These are phyloP conservation scores for Cyphellophora attinorum DNA, from an alignment of 2,329 filamentous ascomycete genomes.

Conservation along the genomic window DNA sequence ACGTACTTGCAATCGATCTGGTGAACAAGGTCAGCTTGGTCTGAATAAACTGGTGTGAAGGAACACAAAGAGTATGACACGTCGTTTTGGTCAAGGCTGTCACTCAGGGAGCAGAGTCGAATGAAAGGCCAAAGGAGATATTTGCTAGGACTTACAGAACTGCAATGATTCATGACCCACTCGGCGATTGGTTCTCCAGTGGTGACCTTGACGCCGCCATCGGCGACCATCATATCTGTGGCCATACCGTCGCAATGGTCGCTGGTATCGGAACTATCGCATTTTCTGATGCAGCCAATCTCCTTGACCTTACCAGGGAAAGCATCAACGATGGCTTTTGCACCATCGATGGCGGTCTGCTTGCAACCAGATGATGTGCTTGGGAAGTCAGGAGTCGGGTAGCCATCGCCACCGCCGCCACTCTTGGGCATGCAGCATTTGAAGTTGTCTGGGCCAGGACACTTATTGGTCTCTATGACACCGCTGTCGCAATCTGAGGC, in stretches of 20 bases:
- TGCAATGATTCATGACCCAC: constrained; percentile 37
- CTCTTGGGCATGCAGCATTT: constrained; percentile 19
- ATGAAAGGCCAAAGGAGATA: too few species aligned
- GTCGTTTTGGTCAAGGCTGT: too few species aligned
- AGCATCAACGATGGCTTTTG: constrained; percentile 14
- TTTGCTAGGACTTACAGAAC: too few species aligned
- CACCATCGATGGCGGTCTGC: constrained; percentile 14
- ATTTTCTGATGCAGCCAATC: constrained; percentile 18
- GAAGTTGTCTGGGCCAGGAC: constrained; percentile 18
- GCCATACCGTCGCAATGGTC: constrained; percentile 22
- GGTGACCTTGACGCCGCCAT: constrained; percentile 23
- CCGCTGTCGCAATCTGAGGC: constrained; percentile 12
- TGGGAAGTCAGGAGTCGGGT: constrained; percentile 10
- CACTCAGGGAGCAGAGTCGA: too few species aligned
- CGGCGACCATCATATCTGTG: constrained; percentile 23
- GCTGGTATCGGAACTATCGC: constrained; percentile 13
- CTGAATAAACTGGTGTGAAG: too few species aligned
- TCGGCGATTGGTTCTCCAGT: constrained; percentile 37
- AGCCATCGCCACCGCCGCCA: constrained; percentile 9
- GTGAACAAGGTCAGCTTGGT: too few species aligned
- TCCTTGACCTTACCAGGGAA: constrained; percentile 17
- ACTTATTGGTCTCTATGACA: constrained; percentile 12
- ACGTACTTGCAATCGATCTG: too few species aligned
- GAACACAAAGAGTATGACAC: too few species aligned
- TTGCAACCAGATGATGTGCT: constrained; percentile 15